Conservation (phyloP, 2,329 filamentous ascomycete genomes). For the Talaromyces sp. region DNA sequence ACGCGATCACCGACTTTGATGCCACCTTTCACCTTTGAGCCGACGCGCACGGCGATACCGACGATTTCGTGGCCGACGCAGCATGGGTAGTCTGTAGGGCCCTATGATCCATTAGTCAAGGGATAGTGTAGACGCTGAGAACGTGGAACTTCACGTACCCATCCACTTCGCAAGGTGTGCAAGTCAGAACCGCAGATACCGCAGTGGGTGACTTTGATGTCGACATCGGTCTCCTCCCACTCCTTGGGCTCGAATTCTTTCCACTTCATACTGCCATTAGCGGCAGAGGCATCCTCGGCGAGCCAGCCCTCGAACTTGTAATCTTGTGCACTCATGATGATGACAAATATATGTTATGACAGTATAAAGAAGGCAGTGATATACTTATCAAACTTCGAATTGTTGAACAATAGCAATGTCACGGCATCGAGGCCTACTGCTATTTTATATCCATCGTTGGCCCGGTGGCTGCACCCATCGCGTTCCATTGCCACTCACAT, state of each 20-base stretch:
- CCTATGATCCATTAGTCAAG: conserved; percentile 20
- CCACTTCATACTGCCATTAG: conserved; percentile 52
- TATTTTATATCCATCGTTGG: not conserved
- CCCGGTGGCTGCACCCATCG: not conserved
- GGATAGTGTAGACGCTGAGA: not conserved
- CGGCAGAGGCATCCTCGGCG: not conserved
- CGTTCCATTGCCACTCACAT: not conserved
- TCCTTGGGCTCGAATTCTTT: conserved; percentile 58
- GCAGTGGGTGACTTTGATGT: conserved; percentile 62
- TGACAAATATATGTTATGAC: not conserved
- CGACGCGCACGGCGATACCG: conserved; percentile 57
- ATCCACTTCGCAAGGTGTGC: conserved; percentile 53
- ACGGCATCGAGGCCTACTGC: not conserved
- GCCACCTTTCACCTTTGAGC: conserved; percentile 34
- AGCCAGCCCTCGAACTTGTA: conserved; percentile 17
- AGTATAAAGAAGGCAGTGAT: not conserved
- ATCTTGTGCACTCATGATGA: conserved; percentile 10
- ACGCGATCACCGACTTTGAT: conserved; percentile 36
- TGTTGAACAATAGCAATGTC: not conserved
- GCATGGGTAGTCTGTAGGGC: conserved; percentile 39
- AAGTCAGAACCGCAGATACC: conserved; percentile 63
- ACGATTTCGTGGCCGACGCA: conserved; percentile 65
- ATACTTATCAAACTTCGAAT: not conserved
- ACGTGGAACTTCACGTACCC: conserved; percentile 27
- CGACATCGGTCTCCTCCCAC: conserved; percentile 64